These are phyloP conservation scores for Bolboschoenus planiculmis DNA, from an alignment of 176 grass and related monocot species.

Conservation along the genomic window DNA sequence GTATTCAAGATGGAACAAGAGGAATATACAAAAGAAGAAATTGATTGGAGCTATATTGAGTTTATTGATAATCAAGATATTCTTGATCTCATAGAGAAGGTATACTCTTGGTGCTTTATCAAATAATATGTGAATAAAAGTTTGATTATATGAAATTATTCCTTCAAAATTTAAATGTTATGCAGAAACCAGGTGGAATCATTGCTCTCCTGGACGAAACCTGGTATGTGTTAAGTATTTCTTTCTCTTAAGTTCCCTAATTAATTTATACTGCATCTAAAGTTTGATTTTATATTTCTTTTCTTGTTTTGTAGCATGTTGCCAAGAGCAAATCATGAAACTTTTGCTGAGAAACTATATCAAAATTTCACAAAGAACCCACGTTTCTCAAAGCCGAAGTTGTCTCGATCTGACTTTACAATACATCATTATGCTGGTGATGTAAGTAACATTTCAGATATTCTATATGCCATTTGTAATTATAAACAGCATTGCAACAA, in stretches of 20 bases:
- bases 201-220: constrained; percentile 94
- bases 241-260: constrained; percentile 22
- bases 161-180: background rate
- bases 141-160: background rate
- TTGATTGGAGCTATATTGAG: constrained; percentile 98
- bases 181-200: constrained; percentile 96
- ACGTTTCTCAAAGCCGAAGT: constrained; percentile 87
- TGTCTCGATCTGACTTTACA: constrained; percentile 87
- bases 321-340: constrained; percentile 89
- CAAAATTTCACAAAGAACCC: constrained; percentile 74
- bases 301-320: constrained; percentile 71
- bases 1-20: constrained; percentile 99
- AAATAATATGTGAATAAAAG: constrained; percentile 10
- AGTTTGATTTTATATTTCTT: constrained; percentile 29
- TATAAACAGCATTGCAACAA: background rate
- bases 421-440: constrained; percentile 93
- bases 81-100: constrained; percentile 99
- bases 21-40: constrained; percentile 98
- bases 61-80: constrained; percentile 96
- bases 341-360: constrained; percentile 91
- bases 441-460: constrained; percentile 49
- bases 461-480: background rate
- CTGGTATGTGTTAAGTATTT: constrained; percentile 45
- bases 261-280: background rate
- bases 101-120: constrained; percentile 27